Conservation (phyloP, 2,329 filamentous ascomycete species). For the Aspergillus costaricaensis region DNA sequence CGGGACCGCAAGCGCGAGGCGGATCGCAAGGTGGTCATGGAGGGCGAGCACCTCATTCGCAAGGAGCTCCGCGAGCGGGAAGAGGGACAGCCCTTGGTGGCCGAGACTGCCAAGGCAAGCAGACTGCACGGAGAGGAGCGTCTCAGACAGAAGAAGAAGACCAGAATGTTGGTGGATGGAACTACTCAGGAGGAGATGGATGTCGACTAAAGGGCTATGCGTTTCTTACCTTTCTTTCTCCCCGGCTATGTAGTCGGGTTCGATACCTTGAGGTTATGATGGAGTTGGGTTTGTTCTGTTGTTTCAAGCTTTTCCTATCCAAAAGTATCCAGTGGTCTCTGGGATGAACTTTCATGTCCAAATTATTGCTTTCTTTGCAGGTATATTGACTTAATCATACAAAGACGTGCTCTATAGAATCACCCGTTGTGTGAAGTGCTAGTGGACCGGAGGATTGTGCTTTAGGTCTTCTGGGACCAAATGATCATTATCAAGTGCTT, state of each 20-base stretch:
- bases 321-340: slow-evolving; percentile 11
- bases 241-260: slow-evolving; percentile 10
- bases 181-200: slow-evolving; percentile 51
- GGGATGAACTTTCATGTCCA: slow-evolving; percentile 12
- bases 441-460: not conserved
- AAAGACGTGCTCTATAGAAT: slow-evolving; percentile 1
- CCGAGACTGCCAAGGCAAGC: slow-evolving; percentile 39
- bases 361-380: slow-evolving; percentile 4
- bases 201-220: slow-evolving; percentile 41
- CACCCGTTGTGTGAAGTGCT: not conserved
- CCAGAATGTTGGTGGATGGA: slow-evolving; percentile 47
- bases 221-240: slow-evolving; percentile 14
- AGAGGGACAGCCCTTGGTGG: slow-evolving; percentile 44
- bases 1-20: slow-evolving; percentile 75
- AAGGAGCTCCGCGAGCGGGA: slow-evolving; percentile 63
- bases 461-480: not conserved
- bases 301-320: slow-evolving; percentile 14
- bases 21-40: slow-evolving; percentile 83
- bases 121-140: slow-evolving; percentile 46
- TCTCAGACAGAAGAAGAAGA: slow-evolving; percentile 47
- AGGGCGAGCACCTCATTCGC: slow-evolving; percentile 90
- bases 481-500: too few relatives aligned
- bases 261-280: slow-evolving; percentile 23
- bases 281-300: slow-evolving; percentile 25
- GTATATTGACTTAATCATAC: slow-evolving; percentile 5